Evolutionary conservation across 768 basidiomycete genomes (phyloP), one percentile per base, ranked within the genome.

Genomic region (Agrocybe praecox): DNA sequence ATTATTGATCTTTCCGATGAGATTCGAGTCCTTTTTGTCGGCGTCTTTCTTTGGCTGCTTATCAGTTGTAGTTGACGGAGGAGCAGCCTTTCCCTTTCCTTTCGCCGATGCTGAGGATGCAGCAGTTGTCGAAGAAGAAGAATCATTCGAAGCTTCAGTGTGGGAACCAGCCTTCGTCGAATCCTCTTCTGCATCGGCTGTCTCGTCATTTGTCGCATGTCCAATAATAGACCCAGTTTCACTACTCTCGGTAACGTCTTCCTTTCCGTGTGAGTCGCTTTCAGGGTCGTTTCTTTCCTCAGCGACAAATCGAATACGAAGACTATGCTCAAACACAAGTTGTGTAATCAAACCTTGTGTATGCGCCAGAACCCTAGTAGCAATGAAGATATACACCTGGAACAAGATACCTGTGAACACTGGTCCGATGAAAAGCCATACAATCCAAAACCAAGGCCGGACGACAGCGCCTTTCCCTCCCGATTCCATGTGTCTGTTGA

Each of bases 1-100:
- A 49, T 90, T 92, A 67, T 88, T 92, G 66, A 92, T 87, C 65
- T 85, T 89, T 8, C 91, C 90, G 43, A 86, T 80, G 19, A 90
- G 70, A 62, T 87, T 85, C 22, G 72, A 73, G 14, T 72, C 69
- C 49, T 72, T 74, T 49, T 73, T 74, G 9, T 50, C 57, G 3
- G 49, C 53, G n/a, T 52, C 22, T 2, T 56, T 22, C 32, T 18
- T 17, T 42, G 42, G 17, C 18, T 22, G 15, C 8, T 46, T 44
- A 4, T 40, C 43, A 18, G 52, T 19, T 43, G 12, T 2, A 18
- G 6, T 40, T 29, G 32, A 69, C 11, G 34, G 53, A 12, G 24
- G 2, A 29, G 5, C 47, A 70, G 50, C 51, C 22, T 50, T 53
- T 9, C 18, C 48, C 24, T 56, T 51, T 12, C 49, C 46, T 47